Base-by-base conservation (phyloP, 139 green algal genomes). In the Edaphochlamys debaryana region DNA sequence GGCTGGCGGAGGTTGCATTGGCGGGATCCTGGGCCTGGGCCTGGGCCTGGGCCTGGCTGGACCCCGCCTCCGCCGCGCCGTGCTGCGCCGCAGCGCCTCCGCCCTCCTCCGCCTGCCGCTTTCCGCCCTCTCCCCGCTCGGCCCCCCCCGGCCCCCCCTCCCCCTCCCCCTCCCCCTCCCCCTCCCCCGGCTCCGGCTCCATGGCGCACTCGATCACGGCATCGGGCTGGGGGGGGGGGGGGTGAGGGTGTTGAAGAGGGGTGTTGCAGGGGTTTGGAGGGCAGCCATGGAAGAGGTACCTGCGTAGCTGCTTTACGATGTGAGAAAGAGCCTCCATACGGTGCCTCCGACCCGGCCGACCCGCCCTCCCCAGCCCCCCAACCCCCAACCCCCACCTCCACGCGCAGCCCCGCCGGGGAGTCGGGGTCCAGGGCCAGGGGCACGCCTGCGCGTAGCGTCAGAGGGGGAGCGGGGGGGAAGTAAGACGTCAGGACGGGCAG, bases 371-470 rank as follows among this genome's bases (percentile, higher is more conserved):
- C n/a, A n/a, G n/a, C n/a, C n/a, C n/a, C n/a, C n/a, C n/a, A n/a
- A n/a, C n/a, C n/a, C n/a, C n/a, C n/a, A n/a, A n/a, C 23, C 23
- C 48, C 8, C 71, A 79, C 71, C 73, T 80, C 73, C 2, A 80
- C 56, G 9, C 56, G 54, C 56, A 67, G 25, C 27, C 13, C 56
- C 37, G 27, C 54, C 2, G 27, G 2, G 0, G 54, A 69, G 3
- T 54, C 29, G 15, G 73, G 73, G 38, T 80, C 73, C 37, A 80
- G 73, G 8, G 41, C 54, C 73, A 80, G 73, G 3, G 73, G 73
- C 73, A 80, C 73, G 32, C 73, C 73, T 80, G 38, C 56, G 19
- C 48, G n/a, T n/a, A 54, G 48, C 34, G 64, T 30, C 13, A 4
- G 34, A 63, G 9, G 17, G 54, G 17, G 11, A 29, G 60, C n/a